Percentiles rank a stretch among this genome's conserved stretches.
These are phyloP conservation scores for Lodderomyces orthopsilosis DNA, from an alignment of 1,139 yeast genomes.

Conservation along the genomic window DNA sequence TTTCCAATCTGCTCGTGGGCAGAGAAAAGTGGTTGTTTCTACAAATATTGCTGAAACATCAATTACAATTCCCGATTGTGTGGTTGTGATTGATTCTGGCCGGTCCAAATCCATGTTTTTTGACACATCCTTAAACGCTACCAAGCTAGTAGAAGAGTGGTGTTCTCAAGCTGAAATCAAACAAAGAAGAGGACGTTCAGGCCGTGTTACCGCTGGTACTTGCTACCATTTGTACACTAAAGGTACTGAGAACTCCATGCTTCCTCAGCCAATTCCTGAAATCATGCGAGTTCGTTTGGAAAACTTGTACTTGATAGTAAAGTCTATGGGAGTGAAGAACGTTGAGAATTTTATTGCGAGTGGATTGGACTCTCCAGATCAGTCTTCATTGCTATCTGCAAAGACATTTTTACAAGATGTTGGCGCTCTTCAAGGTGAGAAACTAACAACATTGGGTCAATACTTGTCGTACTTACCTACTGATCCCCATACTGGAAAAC, in stretches of 20 bases:
- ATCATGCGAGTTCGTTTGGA: conserved; percentile 81
- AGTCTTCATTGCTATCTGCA: conserved; percentile 59
- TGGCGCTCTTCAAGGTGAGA: conserved; percentile 64
- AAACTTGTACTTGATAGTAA: conserved; percentile 76
- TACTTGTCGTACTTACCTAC: conserved; percentile 81
- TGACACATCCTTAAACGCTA: conserved; percentile 64
- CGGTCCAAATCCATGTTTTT: conserved; percentile 75
- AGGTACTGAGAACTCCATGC: conserved; percentile 59
- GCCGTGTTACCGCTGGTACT: conserved; percentile 81
- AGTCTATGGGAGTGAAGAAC: conserved; percentile 80
- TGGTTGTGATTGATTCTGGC: conserved; percentile 87
- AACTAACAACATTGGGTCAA: conserved; percentile 74
- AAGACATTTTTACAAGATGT: conserved; percentile 58
- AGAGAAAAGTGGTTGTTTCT: conserved; percentile 80
- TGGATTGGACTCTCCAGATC: conserved; percentile 82
- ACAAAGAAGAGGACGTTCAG: conserved; percentile 98
- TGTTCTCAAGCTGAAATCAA: conserved; percentile 88
- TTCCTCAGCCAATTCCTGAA: conserved; percentile 80
- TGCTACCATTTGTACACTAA: conserved; percentile 80
- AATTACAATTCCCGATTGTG: conserved; percentile 91
- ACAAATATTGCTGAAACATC: conserved; percentile 90
- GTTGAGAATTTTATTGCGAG: conserved; percentile 66
- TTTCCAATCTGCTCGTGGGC: conserved; percentile 52
- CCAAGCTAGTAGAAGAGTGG: conserved; percentile 77
- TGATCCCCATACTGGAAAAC: conserved; percentile 81